These are phyloP conservation scores for Solanum phureja DNA, from an alignment of 257 asterid genomes.

Conservation along the genomic window DNA sequence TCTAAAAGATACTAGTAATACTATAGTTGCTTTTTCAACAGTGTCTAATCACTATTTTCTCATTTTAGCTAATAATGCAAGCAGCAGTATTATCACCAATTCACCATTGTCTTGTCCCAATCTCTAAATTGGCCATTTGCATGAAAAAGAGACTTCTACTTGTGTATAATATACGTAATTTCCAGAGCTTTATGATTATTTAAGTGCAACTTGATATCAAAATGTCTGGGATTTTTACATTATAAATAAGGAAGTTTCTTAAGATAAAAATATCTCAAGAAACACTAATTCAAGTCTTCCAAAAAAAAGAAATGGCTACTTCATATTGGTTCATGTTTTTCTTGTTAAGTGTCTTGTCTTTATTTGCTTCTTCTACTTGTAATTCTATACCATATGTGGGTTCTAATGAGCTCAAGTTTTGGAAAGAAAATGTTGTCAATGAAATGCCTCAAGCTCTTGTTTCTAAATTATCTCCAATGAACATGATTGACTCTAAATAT, in stretches of 20 bases:
- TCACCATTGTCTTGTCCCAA: too few relatives aligned
- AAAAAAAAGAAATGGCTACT: neutral
- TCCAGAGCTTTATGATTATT: neutral
- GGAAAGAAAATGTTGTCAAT: slow-evolving; percentile 6
- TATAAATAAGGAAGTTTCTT: neutral
- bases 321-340: neutral
- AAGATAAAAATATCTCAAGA: neutral
- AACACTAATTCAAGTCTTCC: neutral
- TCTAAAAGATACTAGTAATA: neutral
- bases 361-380: neutral
- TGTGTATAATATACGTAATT: neutral
- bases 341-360: neutral
- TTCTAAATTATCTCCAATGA: slow-evolving; percentile 9
- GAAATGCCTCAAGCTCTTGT: slow-evolving; percentile 7
- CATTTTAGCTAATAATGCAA: neutral
- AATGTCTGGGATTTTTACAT: neutral
- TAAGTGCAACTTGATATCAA: neutral
- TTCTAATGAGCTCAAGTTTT: neutral
- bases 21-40: neutral
- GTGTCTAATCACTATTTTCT: neutral
- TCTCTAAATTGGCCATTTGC: too few relatives aligned
- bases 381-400: neutral
- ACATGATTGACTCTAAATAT: neutral
- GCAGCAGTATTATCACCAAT: too few relatives aligned
- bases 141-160: too few relatives aligned